phyloP scores from a whole-genome alignment of 1,284 basidiomycete species.

The Sanghuangporus weigelae region DNA sequence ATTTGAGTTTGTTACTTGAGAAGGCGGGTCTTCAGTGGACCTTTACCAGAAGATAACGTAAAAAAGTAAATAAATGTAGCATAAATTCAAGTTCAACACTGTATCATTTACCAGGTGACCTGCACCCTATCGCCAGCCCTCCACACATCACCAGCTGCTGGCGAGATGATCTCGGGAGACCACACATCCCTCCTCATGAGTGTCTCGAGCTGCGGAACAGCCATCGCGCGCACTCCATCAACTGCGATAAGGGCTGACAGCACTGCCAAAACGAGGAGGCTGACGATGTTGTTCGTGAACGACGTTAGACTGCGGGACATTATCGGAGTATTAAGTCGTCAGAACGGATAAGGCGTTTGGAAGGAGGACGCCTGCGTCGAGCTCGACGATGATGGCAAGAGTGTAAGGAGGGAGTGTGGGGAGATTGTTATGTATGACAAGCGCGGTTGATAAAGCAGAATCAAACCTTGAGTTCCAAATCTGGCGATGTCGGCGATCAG shows the following conservation, averaged over 20 bases:
- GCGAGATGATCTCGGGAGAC: slow-evolving; percentile 37
- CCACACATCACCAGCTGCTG: slow-evolving; percentile 37
- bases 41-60: slow-evolving; percentile 22
- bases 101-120: slow-evolving; percentile 39
- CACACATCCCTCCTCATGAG: slow-evolving; percentile 39
- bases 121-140: slow-evolving; percentile 33
- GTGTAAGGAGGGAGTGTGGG: background rate
- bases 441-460: background rate
- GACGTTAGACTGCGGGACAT: slow-evolving; percentile 8
- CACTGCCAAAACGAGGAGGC: slow-evolving; percentile 2
- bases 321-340: background rate
- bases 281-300: background rate
- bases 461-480: slow-evolving; percentile 1
- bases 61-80: background rate
- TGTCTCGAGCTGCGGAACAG: background rate
- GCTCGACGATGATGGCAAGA: background rate
- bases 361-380: background rate
- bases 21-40: slow-evolving; percentile 37
- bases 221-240: slow-evolving; percentile 2
- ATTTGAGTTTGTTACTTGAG: slow-evolving; percentile 41
- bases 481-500: background rate
- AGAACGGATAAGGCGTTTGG: background rate
- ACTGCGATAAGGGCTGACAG: slow-evolving; percentile 13
- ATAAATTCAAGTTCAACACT: background rate
- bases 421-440: background rate